Evolutionary conservation across 2,329 filamentous ascomycete species (phyloP).

Genomic region (Truncatella angustata): DNA sequence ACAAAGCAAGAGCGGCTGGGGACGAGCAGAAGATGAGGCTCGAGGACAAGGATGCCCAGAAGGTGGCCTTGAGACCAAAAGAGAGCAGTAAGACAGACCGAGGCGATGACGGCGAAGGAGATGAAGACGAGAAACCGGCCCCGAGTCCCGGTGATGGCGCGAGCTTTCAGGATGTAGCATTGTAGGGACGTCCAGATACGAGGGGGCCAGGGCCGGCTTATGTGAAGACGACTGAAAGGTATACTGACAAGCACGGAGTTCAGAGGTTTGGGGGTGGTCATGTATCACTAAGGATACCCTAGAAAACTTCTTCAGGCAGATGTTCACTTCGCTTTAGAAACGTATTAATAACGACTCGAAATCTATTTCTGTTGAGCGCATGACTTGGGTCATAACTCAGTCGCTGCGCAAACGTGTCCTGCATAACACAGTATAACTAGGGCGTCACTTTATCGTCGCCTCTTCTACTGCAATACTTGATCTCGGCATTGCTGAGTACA

Average conservation of each 20-base stretch:
- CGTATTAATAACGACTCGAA: too few species aligned
- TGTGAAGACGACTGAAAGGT: neutral
- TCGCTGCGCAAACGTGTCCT: too few species aligned
- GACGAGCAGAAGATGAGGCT: conserved; percentile 58
- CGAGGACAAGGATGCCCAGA: conserved; percentile 55
- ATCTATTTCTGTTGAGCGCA: too few species aligned
- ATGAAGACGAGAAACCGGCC: conserved; percentile 37
- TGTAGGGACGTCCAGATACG: conserved; percentile 35
- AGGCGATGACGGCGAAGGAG: conserved; percentile 38
- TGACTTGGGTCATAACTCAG: too few species aligned
- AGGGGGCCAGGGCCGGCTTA: neutral
- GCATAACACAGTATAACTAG: too few species aligned
- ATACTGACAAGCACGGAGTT: neutral
- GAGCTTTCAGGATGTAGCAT: conserved; percentile 63
- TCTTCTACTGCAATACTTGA: too few species aligned
- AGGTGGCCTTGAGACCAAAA: conserved; percentile 47
- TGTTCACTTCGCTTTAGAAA: too few species aligned
- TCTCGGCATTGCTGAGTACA: too few species aligned
- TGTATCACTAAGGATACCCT: neutral
- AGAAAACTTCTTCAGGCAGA: neutral
- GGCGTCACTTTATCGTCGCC: too few species aligned
- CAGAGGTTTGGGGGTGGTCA: neutral
- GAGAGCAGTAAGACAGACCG: conserved; percentile 53
- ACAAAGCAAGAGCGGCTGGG: conserved; percentile 30
- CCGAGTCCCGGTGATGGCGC: conserved; percentile 52